Conservation (phyloP, 2,329 filamentous ascomycete genomes). For the Aspergillus piperis region DNA sequence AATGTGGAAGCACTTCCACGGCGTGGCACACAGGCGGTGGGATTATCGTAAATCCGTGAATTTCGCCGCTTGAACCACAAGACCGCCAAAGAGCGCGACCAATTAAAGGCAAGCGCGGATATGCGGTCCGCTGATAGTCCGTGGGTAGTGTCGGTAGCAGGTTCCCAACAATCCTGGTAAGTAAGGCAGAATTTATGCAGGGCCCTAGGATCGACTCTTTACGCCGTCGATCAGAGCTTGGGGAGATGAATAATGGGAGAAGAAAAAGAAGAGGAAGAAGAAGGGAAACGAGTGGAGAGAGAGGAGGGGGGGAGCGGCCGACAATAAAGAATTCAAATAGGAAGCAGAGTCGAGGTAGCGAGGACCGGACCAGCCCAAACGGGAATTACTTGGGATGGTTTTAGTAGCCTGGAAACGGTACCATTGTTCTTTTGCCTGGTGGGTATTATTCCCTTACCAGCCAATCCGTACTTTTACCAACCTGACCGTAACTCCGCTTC, state of each 20-base stretch:
- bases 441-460: neutral
- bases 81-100: conserved; percentile 5
- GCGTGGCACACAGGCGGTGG: conserved; percentile 10
- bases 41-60: conserved; percentile 18
- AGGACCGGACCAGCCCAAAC: neutral
- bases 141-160: conserved; percentile 1
- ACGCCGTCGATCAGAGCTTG: neutral
- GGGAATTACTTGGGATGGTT: neutral
- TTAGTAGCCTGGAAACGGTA: neutral
- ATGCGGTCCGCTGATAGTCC: conserved; percentile 1
- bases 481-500: conserved; percentile 3
- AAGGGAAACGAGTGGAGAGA: conserved; percentile 4
- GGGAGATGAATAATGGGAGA: neutral
- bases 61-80: conserved; percentile 15
- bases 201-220: neutral
- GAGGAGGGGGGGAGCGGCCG: conserved; percentile 5
- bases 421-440: neutral
- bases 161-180: neutral
- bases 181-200: neutral
- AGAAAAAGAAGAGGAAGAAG: neutral
- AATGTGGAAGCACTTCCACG: conserved; percentile 15
- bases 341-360: conserved; percentile 2
- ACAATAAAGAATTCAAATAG: conserved; percentile 12
- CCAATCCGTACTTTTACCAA: neutral
- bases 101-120: conserved; percentile 3